Evolutionary conservation across 306 rosid genomes (phyloP), one percentile per base, ranked within the genome.

Genomic region (Quercus variabilis): DNA sequence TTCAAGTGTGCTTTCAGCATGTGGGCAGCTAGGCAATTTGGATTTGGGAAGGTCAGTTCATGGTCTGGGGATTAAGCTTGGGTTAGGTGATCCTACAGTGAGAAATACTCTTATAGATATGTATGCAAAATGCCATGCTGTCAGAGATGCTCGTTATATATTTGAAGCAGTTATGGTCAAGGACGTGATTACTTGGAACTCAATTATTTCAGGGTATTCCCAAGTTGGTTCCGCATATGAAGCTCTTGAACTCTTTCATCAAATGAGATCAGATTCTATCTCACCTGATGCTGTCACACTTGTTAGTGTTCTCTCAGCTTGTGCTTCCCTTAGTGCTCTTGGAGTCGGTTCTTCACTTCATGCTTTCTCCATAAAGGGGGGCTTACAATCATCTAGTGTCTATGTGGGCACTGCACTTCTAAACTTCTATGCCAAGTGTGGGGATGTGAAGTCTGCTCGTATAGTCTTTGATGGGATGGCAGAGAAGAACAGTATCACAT

Each of bases 381-480:
- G 95, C 23, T 46, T 85, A 54, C 78, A 75, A 64, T 75, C 79
- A 70, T 81, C 83, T 15, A 85, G 89, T 83, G 63, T 90, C 58
- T 81, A 91, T 23, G 89, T 87, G 17, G 97, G 97, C 76, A 90
- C 96, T 55, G 93, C 94, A 5, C 83, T 93, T 80, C 63, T 93
- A 68, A 91, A 87, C 81, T 87, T 93, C 19, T 93, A 93, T 54
- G 90, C 97, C 25, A 91, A 93, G 83, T 93, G 94, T 41, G 97
- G 98, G 60, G 94, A 93, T 74, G 87, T 85, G 77, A 77, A 79
- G 67, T 88, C 90, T 2, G 92, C 97, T 52, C 90, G 89, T 55
- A 65, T 76, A 73, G 86, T 91, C 33, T 91, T 93, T 78, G 88
- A 93, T 79, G 84, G 73, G 65, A 91, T 93, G 96, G 80, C 69